Evolutionary conservation across 495 filamentous ascomycete genomes (phyloP), one percentile per base, ranked within the genome.

Genomic region (Penicilliopsis zonata): DNA sequence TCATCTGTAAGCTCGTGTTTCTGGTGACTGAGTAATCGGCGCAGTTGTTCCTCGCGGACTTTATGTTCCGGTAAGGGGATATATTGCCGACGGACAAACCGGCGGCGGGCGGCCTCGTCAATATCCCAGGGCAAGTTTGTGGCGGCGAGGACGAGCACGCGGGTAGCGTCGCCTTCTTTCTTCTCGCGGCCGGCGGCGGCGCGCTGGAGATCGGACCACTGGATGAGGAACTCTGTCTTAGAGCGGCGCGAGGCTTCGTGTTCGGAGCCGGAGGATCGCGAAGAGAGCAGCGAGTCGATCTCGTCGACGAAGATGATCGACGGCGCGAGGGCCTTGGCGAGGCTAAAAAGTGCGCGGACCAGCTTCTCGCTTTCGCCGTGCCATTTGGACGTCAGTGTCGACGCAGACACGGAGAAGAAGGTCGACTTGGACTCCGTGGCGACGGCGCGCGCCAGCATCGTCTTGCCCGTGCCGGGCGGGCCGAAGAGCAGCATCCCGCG

Each of bases 291-390:
- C 1, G 90, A 95, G 52, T 99, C 90, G 44, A 99, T 99, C 51
- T 99, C 90, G 46, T 99, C 90, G 4, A 99, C 87, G 42, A 99
- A 99, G 42, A 99, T 99, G 53, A 99, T 96, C 36, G 80, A 86
- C 0, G 90, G 90, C 0, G 90, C 88, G 17, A 96, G 72, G 12
- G 76, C 70, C 47, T 94, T 94, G 15, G 90, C 88, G 5, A 96
- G 65, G 0, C 75, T 75, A 47, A 99, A 99, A 12, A 96, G 69
- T 1, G 92, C 90, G 12, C 86, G 76, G 3, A 99, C 90, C 13
- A 96, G 78, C 59, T 96, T 96, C 55, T 96, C 90, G 14, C 81
- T 87, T 53, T 99, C 90, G 19, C 90, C 90, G 25, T 96, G 76
- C 61, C 86, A 98, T 65, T 98, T 98, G 31, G 80, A 87, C 3